phyloP scores from a whole-genome alignment of 129 eudicot species.

The Flaveria brownii region DNA sequence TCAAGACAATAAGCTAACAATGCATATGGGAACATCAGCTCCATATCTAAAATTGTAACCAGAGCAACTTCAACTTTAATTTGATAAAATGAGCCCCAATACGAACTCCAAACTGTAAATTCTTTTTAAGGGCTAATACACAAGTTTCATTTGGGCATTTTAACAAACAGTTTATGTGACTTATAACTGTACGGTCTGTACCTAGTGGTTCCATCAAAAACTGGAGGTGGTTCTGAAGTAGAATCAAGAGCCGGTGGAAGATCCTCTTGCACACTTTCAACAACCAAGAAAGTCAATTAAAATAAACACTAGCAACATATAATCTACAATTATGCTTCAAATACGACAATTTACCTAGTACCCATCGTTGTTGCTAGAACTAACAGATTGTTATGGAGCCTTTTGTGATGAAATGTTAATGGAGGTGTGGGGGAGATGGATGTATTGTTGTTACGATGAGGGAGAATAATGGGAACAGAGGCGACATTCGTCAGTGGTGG shows the following conservation, averaged over 20 bases:
- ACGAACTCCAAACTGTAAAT: background rate
- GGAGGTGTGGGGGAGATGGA: background rate
- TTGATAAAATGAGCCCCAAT: background rate
- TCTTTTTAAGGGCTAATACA: background rate
- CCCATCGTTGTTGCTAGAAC: constrained; percentile 41
- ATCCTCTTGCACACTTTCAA: constrained; percentile 54
- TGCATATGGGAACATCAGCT: background rate
- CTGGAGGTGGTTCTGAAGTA: constrained; percentile 80
- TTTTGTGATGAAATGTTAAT: constrained; percentile 11
- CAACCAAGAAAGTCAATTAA: background rate
- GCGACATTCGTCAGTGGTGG: background rate
- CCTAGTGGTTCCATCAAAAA: constrained; percentile 90
- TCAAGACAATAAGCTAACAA: constrained; percentile 14
- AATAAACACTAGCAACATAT: constrained; percentile 12
- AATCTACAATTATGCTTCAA: background rate
- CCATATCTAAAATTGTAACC: background rate
- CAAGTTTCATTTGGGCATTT: constrained; percentile 24
- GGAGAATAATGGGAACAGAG: constrained; percentile 17
- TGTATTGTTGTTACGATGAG: constrained; percentile 8
- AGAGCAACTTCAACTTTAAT: background rate
- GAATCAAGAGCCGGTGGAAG: constrained; percentile 90
- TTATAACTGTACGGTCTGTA: background rate
- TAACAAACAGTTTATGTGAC: constrained; percentile 16
- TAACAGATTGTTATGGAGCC: constrained; percentile 10
- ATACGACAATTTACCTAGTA: constrained; percentile 36